Evolutionary conservation across 106 monocot species (phyloP), one percentile per base, ranked within the genome.

Genomic region (Iris macrosiphon): DNA sequence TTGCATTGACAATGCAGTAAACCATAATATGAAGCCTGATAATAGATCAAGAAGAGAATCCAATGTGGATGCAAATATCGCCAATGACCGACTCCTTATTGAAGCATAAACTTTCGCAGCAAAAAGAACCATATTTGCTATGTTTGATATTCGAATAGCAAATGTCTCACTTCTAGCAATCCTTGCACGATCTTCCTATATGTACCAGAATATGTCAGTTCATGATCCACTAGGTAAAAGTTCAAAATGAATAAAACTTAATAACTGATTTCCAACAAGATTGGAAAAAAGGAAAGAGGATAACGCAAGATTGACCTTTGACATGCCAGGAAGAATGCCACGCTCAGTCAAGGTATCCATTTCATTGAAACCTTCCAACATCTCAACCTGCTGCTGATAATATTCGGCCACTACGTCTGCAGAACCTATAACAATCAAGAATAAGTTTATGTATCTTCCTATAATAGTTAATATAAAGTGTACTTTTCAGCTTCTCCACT

Each of bases 11-110:
- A 87, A 90, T 63, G 90, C 79, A 64, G 96, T 84, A 54, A 98
- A 98, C 96, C 96, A 98, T 56, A 98, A 61, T 40, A 98, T 98
- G 50, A 98, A 98, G 18, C 96, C 96, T 4, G 96, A 98, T 48
- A 98, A 62, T 55, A 98, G 67, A 83, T 98, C 96, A 51, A 98
- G 89, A 13, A 98, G 83, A 67, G 96, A 98, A 69, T 98, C 96
- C 75, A 98, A 59, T 38, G 96, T 98, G 13, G 96, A 98, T 20
- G 96, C 96, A 42, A 98, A 78, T 59, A 98, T 90, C 12, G 96
- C 96, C 54, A 98, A 61, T 1, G 96, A 98, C 21, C 90, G 83
- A 62, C 90, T 98, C 65, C 80, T 83, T 28, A 91, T 30, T 23
- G 96, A 98, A 48, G 86, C 90, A 78, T 96, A 98, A 25, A 87